Conservation (phyloP, 1,284 basidiomycete genomes). For the Dichomitus squalens region DNA sequence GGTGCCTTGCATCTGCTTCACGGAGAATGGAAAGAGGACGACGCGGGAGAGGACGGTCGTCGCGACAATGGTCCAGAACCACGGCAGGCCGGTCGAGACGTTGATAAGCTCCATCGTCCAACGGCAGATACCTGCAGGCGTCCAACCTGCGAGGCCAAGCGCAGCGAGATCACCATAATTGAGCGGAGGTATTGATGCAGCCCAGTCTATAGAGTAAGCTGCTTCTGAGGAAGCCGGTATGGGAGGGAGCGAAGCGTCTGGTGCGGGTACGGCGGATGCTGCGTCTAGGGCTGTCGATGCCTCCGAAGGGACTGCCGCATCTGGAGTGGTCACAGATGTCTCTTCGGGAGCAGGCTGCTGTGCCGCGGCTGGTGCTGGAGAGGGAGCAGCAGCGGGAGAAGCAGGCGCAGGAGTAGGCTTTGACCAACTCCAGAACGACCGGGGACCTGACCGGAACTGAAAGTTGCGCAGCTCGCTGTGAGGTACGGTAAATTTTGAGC, state of each 20-base stretch:
- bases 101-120: slow-evolving; percentile 73
- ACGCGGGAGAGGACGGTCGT: slow-evolving; percentile 74
- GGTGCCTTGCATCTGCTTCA: slow-evolving; percentile 68
- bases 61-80: slow-evolving; percentile 84
- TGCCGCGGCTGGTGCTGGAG: neutral
- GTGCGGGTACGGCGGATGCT: slow-evolving; percentile 6
- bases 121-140: slow-evolving; percentile 39
- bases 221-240: slow-evolving; percentile 7
- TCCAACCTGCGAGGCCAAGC: slow-evolving; percentile 74
- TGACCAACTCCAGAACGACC: slow-evolving; percentile 27
- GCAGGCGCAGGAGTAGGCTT: slow-evolving; percentile 7
- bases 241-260: slow-evolving; percentile 13
- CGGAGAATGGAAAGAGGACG: slow-evolving; percentile 69
- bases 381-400: neutral
- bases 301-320: neutral
- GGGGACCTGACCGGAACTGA: slow-evolving; percentile 13
- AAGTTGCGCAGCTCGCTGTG: slow-evolving; percentile 7
- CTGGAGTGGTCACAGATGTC: neutral
- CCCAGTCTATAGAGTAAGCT: slow-evolving; percentile 7
- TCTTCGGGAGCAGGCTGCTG: neutral
- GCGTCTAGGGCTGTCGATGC: slow-evolving; percentile 15
- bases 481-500: neutral
- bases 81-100: slow-evolving; percentile 75
- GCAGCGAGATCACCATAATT: slow-evolving; percentile 81
- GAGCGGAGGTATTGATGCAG: slow-evolving; percentile 41